phyloP scores from a whole-genome alignment of 805 yeast genomes.

The Candida parachauliodes region DNA sequence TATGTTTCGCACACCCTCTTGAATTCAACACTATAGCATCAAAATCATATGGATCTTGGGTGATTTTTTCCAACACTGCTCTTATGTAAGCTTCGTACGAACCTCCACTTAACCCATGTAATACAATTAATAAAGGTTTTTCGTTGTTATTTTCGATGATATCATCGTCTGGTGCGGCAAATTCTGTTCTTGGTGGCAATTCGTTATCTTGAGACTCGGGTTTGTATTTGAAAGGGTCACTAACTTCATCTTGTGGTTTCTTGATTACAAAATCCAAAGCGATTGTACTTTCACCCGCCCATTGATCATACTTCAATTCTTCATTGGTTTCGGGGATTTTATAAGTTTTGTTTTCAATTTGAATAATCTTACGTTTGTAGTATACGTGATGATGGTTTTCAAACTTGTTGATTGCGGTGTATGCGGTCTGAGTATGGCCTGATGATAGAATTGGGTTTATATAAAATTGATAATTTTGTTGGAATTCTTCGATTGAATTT shows the following conservation, averaged over 20 bases:
- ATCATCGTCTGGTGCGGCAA: slow-evolving; percentile 46
- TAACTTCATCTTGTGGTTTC: slow-evolving; percentile 10
- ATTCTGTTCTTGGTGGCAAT: slow-evolving; percentile 68
- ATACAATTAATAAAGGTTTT: slow-evolving; percentile 57
- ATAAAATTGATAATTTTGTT: slow-evolving; percentile 32
- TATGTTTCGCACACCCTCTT: slow-evolving; percentile 76
- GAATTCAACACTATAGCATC: slow-evolving; percentile 62
- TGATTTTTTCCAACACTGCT: slow-evolving; percentile 45
- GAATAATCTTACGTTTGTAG: slow-evolving; percentile 43
- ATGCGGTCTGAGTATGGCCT: slow-evolving; percentile 50
- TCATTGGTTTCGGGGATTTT: slow-evolving; percentile 20
- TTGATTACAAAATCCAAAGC: slow-evolving; percentile 45
- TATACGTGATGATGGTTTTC: slow-evolving; percentile 38
- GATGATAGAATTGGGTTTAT: slow-evolving; percentile 45
- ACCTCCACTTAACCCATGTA: slow-evolving; percentile 79
- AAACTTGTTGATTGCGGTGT: slow-evolving; percentile 42
- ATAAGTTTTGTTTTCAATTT: slow-evolving; percentile 25
- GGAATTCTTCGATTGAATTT: slow-evolving; percentile 38
- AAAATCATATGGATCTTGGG: slow-evolving; percentile 37
- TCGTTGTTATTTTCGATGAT: slow-evolving; percentile 32
- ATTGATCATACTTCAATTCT: slow-evolving; percentile 33
- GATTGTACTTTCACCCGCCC: slow-evolving; percentile 44
- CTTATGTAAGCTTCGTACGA: slow-evolving; percentile 72
- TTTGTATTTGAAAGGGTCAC: slow-evolving; percentile 23
- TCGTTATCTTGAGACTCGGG: slow-evolving; percentile 50